Evolutionary conservation across 2,329 filamentous ascomycete genomes (phyloP).

Genomic region (Microcyclospora pomicola): DNA sequence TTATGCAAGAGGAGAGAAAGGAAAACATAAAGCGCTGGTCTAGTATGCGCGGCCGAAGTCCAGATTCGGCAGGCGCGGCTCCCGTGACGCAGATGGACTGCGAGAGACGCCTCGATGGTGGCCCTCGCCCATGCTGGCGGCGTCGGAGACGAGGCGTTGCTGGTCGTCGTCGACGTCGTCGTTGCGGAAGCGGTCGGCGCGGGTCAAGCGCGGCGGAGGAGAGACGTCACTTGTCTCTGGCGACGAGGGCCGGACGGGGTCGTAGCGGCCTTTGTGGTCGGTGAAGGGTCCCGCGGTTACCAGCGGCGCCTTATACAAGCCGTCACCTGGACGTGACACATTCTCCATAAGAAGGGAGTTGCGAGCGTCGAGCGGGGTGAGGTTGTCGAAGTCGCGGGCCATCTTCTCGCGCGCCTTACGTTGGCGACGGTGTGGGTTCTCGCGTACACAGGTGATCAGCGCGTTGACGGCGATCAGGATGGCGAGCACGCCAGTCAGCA

Average conservation of each 20-base stretch:
- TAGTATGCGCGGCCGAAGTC: conserved; percentile 8
- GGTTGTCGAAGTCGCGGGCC: conserved; percentile 61
- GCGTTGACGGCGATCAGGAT: conserved; percentile 84
- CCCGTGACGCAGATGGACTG: conserved; percentile 4
- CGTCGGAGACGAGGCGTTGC: conserved; percentile 17
- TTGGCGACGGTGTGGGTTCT: conserved; percentile 80
- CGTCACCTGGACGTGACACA: conserved; percentile 24
- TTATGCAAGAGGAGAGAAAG: no score
- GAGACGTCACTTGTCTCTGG: conserved; percentile 6
- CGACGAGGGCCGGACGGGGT: conserved; percentile 13
- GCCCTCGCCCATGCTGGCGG: conserved; percentile 19
- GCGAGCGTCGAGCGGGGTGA: conserved; percentile 76
- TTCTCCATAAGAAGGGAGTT: conserved; percentile 70
- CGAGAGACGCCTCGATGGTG: conserved; percentile 9
- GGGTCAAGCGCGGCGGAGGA: conserved; percentile 1
- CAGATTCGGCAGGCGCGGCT: conserved; percentile 19
- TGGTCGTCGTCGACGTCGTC: conserved; percentile 19
- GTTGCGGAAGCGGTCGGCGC: conserved; percentile 7
- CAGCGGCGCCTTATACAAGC: conserved; percentile 22
- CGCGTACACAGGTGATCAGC: conserved; percentile 64
- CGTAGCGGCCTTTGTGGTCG: conserved; percentile 20
- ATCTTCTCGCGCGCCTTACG: conserved; percentile 82
- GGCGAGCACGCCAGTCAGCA: conserved; percentile 67
- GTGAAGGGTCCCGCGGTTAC: conserved; percentile 17
- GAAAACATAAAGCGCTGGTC: no score